Base-by-base conservation (phyloP, 225 moss, liverwort and hornwort genomes). In the Sphagnum contortum region DNA sequence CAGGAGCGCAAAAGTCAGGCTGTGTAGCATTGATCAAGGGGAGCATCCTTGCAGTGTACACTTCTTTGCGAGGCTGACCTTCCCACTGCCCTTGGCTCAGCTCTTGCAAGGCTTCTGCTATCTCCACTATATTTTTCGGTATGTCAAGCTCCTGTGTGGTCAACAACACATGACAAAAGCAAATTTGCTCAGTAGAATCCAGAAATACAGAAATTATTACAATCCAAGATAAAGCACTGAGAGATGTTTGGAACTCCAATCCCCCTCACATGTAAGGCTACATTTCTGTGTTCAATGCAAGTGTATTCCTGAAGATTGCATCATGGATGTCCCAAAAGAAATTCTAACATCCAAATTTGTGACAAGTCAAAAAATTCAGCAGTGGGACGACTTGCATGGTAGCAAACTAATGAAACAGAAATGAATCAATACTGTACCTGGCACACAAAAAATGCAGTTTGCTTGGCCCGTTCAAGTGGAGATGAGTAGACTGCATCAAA, bases 51-150 rank as follows among this genome's bases (percentile, higher is more conserved):
- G 78, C 72, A 47, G 91, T 81, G 65, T 91, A 86, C 51, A 91
- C 73, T 72, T 91, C 86, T 45, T 71, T 75, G 48, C 83, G 83
- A 49, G 54, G 49, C 12, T 83, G 81, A 57, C 86, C 83, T 75
- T 91, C 91, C 91, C 91, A 91, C 75, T 86, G 81, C 48, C 90
- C 88, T 77, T 91, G 81, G 65, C 83, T 74, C 55, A 80, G 44
- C 59, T 91, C 91, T 53, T 84, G 79, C 44, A 91, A 75, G 49
- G 86, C 77, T 50, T 91, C 91, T 13, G 79, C 67, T 13, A 88
- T 63, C 72, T 81, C 83, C 12, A 91, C 10, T 55, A 73, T 65
- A 53, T 88, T 88, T 48, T 77, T 77, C 11, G 86, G 75, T 45
- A 88, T 79, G 12, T 69, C 71, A 69, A 88, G 71, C 70, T 72